Percentiles rank a stretch among this genome's conserved stretches.
These are phyloP conservation scores for Rhodofomes roseus DNA, from an alignment of 1,284 basidiomycete genomes.

Conservation along the genomic window DNA sequence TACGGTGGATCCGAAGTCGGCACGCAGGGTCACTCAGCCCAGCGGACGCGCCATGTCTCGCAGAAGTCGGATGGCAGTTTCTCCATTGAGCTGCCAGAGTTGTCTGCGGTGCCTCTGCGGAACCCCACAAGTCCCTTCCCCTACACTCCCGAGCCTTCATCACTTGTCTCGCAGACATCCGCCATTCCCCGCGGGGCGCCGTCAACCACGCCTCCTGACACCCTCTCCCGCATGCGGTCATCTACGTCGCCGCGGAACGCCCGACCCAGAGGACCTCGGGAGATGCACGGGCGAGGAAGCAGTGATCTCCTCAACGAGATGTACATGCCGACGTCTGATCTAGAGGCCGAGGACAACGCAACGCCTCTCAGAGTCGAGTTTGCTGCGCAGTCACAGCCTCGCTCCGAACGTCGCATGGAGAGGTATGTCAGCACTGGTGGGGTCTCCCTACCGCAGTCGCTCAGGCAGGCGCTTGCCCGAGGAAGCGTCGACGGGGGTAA, in stretches of 20 bases:
- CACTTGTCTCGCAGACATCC: constrained; percentile 8
- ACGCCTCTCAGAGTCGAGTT: constrained; percentile 28
- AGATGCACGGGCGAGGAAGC: constrained; percentile 25
- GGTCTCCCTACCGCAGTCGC: constrained; percentile 26
- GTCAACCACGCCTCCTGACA: constrained; percentile 3
- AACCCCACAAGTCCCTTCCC: constrained; percentile 19
- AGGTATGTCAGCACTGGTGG: constrained; percentile 23
- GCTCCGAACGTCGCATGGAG: constrained; percentile 19
- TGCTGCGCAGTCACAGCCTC: constrained; percentile 17
- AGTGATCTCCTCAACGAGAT: constrained; percentile 24
- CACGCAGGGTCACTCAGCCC: constrained; percentile 10
- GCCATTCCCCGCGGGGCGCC: background rate
- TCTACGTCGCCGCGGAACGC: constrained; percentile 18
- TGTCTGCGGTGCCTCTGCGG: constrained; percentile 19
- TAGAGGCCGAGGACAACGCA: constrained; percentile 12
- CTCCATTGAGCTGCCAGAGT: constrained; percentile 27
- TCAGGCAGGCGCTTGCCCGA: constrained; percentile 18
- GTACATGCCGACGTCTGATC: constrained; percentile 1
- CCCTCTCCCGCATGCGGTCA: background rate
- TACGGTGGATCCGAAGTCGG: constrained; percentile 16
- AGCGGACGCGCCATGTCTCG: constrained; percentile 21
- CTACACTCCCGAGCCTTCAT: constrained; percentile 11
- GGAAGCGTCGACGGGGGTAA: background rate
- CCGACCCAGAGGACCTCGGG: constrained; percentile 26
- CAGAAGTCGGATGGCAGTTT: constrained; percentile 32